These are phyloP conservation scores for Effrenium voratum DNA, from an alignment of 73 alveolate genomes.

Conservation along the genomic window DNA sequence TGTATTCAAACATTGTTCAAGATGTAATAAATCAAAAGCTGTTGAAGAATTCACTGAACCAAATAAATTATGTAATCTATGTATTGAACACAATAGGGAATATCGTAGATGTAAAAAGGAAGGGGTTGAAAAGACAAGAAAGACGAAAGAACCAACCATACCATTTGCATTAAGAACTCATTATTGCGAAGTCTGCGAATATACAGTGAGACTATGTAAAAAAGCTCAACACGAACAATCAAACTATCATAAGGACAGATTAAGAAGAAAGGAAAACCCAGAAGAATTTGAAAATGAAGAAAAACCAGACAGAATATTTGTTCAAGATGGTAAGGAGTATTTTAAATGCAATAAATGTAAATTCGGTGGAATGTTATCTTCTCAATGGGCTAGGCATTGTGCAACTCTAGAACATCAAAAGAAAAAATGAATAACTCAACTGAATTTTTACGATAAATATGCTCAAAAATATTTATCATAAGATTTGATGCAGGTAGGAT, in stretches of 20 bases:
- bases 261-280: background rate
- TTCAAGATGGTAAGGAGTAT: background rate
- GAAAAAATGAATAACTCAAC: background rate
- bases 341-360: background rate
- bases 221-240: background rate
- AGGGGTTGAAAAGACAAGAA: background rate
- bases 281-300: constrained; percentile 4
- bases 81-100: background rate
- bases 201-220: background rate
- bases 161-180: background rate
- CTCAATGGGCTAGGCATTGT: background rate
- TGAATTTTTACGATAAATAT: no score
- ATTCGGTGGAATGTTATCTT: background rate
- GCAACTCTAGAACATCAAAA: background rate
- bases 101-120: background rate
- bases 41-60: no score
- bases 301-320: background rate
- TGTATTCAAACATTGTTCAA: no score
- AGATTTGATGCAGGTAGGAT: background rate
- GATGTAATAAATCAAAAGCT: no score
- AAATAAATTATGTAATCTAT: background rate
- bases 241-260: background rate
- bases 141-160: background rate
- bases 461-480: background rate
- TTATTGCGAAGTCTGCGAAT: background rate